These are phyloP conservation scores for Wickerhamomyces kurtzmanii DNA, from an alignment of 805 yeast genomes.

Conservation along the genomic window DNA sequence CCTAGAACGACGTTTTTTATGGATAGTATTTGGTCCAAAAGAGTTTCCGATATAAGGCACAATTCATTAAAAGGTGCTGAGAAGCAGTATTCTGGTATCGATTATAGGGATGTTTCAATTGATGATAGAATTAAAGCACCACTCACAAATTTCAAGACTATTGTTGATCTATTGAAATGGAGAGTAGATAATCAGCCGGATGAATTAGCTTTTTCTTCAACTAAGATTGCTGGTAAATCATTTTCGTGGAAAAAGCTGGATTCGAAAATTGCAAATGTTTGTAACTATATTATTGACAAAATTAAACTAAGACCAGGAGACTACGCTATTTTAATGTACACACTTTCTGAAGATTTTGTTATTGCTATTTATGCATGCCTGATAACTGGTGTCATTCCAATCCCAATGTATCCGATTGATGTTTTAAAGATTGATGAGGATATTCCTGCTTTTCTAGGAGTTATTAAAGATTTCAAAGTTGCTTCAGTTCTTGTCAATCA, in stretches of 20 bases:
- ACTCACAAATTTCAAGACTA: conserved; percentile 59
- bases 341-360: conserved; percentile 78
- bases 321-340: conserved; percentile 70
- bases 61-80: conserved; percentile 54
- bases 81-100: conserved; percentile 71
- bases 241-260: conserved; percentile 81
- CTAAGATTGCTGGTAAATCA: conserved; percentile 37
- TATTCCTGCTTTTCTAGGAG: conserved; percentile 49
- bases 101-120: conserved; percentile 59
- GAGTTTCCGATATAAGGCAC: conserved; percentile 47
- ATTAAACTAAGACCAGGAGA: conserved; percentile 58
- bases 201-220: conserved; percentile 58
- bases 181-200: conserved; percentile 70
- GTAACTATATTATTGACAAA: conserved; percentile 61
- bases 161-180: conserved; percentile 70
- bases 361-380: conserved; percentile 83
- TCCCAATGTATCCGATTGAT: conserved; percentile 69
- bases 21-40: conserved; percentile 77
- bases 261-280: conserved; percentile 62
- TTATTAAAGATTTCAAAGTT: conserved; percentile 64
- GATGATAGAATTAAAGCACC: conserved; percentile 76
- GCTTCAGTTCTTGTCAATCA: conserved; percentile 66
- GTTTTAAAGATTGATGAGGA: conserved; percentile 64
- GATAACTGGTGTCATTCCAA: conserved; percentile 66
- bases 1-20: conserved; percentile 66